Percentiles rank a stretch among this genome's conserved stretches.
These are phyloP conservation scores for Jamesozyma piceae DNA, from an alignment of 805 yeast species.

Conservation along the genomic window DNA sequence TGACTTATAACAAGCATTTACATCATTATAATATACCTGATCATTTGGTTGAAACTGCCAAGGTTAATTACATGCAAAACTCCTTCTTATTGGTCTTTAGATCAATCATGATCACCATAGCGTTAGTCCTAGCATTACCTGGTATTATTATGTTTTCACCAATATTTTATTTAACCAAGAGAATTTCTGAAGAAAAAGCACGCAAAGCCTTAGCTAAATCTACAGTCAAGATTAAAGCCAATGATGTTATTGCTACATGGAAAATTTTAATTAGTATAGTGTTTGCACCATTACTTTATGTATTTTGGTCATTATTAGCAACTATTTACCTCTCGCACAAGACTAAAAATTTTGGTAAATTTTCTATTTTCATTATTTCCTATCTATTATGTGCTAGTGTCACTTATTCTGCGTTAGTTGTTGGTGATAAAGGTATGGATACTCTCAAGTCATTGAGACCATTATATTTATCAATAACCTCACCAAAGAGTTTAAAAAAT, in stretches of 20 bases:
- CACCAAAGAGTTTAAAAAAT: constrained; percentile 47
- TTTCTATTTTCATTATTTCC: constrained; percentile 39
- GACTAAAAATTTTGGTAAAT: constrained; percentile 18
- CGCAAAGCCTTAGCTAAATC: constrained; percentile 74
- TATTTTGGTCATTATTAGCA: constrained; percentile 64
- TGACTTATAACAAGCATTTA: constrained; percentile 64
- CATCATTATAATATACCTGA: constrained; percentile 54
- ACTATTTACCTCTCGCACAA: constrained; percentile 25
- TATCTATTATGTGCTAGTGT: constrained; percentile 61
- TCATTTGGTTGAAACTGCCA: constrained; percentile 42
- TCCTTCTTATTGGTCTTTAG: constrained; percentile 49
- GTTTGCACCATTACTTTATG: constrained; percentile 77
- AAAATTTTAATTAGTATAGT: constrained; percentile 84
- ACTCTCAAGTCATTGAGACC: constrained; percentile 77
- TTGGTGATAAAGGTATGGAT: constrained; percentile 93
- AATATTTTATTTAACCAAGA: constrained; percentile 69
- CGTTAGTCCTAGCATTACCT: constrained; percentile 65
- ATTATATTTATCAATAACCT: constrained; percentile 53
- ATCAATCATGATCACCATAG: constrained; percentile 43
- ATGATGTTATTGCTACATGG: constrained; percentile 96
- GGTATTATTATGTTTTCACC: constrained; percentile 87
- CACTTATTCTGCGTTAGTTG: constrained; percentile 81
- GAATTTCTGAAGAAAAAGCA: constrained; percentile 65
- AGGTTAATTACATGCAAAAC: constrained; percentile 42
- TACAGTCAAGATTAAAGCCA: constrained; percentile 82